These are phyloP conservation scores for Clitopilus hobsonii DNA, from an alignment of 768 basidiomycete species.

Conservation along the genomic window DNA sequence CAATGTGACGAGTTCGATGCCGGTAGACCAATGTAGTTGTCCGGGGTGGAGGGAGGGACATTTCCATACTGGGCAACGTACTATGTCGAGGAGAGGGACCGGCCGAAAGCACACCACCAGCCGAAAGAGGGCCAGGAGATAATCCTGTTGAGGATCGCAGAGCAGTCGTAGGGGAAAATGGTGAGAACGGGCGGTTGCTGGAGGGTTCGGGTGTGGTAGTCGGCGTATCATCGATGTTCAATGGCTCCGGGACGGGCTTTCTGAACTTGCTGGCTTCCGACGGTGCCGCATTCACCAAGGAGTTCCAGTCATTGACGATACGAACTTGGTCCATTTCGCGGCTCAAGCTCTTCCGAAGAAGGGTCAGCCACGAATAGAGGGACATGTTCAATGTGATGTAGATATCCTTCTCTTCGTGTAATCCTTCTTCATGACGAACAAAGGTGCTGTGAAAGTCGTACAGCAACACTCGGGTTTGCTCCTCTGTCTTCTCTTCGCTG, in stretches of 20 bases:
- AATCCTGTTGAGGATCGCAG: slow-evolving; percentile 13
- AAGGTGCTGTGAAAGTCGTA: slow-evolving; percentile 77
- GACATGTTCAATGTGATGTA: slow-evolving; percentile 83
- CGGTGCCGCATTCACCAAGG: slow-evolving; percentile 27
- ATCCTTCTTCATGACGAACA: slow-evolving; percentile 44
- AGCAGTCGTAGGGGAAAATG: slow-evolving; percentile 22
- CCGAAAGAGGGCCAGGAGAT: slow-evolving; percentile 11
- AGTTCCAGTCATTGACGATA: slow-evolving; percentile 49
- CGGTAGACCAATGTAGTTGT: slow-evolving; percentile 41
- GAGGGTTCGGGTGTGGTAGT: slow-evolving; percentile 23
- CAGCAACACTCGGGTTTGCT: slow-evolving; percentile 34
- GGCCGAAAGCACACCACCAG: slow-evolving; percentile 12
- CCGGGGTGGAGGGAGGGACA: slow-evolving; percentile 10
- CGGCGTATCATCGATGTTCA: slow-evolving; percentile 20
- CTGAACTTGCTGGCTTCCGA: slow-evolving; percentile 19
- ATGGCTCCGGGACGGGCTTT: slow-evolving; percentile 36
- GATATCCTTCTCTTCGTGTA: slow-evolving; percentile 65
- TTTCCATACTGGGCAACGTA: slow-evolving; percentile 10
- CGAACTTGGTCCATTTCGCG: slow-evolving; percentile 76
- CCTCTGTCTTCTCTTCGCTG: slow-evolving; percentile 54
- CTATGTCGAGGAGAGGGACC: slow-evolving; percentile 7
- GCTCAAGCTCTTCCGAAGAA: slow-evolving; percentile 69
- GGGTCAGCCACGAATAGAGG: slow-evolving; percentile 76
- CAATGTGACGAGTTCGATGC: slow-evolving; percentile 59
- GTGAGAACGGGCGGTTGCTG: slow-evolving; percentile 10